Conservation (phyloP, 768 basidiomycete species). For the Astraeus odoratus region DNA sequence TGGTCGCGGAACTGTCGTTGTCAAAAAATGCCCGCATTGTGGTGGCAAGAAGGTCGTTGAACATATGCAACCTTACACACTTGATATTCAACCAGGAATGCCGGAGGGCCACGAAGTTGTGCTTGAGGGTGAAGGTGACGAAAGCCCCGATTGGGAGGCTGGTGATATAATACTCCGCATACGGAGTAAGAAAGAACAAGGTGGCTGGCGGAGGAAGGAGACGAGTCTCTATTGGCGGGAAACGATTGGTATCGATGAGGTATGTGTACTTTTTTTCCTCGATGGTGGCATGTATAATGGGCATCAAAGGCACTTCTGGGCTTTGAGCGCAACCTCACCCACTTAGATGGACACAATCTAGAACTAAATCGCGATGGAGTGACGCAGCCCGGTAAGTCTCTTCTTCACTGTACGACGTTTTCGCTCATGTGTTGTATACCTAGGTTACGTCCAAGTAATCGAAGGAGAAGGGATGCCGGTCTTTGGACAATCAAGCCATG, state of each 20-base stretch:
- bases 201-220: constrained; percentile 87
- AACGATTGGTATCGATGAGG: constrained; percentile 88
- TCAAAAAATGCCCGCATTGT: constrained; percentile 76
- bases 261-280: constrained; percentile 4
- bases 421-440: constrained; percentile 1
- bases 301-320: constrained; percentile 79
- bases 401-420: not conserved
- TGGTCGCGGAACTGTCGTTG: constrained; percentile 78
- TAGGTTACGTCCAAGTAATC: constrained; percentile 80
- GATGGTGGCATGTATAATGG: not conserved
- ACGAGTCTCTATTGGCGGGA: constrained; percentile 88
- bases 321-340: constrained; percentile 88
- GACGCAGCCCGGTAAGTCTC: constrained; percentile 76
- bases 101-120: constrained; percentile 91
- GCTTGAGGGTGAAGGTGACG: constrained; percentile 96
- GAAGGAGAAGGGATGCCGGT: constrained; percentile 88
- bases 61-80: constrained; percentile 71
- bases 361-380: constrained; percentile 66
- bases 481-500: constrained; percentile 50
- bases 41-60: constrained; percentile 75
- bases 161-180: constrained; percentile 90
- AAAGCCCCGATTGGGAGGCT: constrained; percentile 92
- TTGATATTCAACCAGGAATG: constrained; percentile 82
- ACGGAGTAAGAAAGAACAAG: constrained; percentile 67
- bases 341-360: constrained; percentile 83